A percentile compares a stretch with the other conserved stretches of the same genome.
These are phyloP conservation scores for Apiospora kogelbergensis DNA, from an alignment of 2,329 filamentous ascomycete species.

Conservation along the genomic window DNA sequence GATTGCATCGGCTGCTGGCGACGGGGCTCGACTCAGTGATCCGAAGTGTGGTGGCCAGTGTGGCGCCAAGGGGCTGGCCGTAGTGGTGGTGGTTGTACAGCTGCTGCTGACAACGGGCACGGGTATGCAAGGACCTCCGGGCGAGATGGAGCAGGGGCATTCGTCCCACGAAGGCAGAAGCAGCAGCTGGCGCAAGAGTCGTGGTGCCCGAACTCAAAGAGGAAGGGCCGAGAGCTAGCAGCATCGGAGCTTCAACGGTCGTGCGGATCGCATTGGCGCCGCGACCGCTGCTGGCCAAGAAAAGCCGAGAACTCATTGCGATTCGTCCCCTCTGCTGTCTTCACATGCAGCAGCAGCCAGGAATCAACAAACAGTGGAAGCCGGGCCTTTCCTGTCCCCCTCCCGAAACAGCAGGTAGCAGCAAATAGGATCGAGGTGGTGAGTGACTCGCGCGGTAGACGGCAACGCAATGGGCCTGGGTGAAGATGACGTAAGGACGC, in stretches of 20 bases:
- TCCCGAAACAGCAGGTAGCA: neutral
- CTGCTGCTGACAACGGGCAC: slow-evolving; percentile 1
- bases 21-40: neutral
- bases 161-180: neutral
- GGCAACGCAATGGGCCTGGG: neutral
- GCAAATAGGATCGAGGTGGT: neutral
- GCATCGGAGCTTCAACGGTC: neutral
- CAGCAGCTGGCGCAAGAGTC: neutral
- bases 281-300: slow-evolving; percentile 5
- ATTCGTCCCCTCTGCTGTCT: neutral
- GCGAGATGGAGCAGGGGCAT: neutral
- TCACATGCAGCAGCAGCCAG: neutral
- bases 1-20: neutral
- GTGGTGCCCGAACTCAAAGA: slow-evolving; percentile 8
- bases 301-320: neutral
- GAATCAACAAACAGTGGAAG: neutral
- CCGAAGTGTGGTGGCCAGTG: slow-evolving; percentile 3
- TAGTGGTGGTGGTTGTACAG: neutral
- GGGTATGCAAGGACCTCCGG: slow-evolving; percentile 9
- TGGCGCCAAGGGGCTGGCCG: neutral
- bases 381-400: neutral
- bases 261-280: slow-evolving; percentile 7
- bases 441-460: neutral
- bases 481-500: neutral
- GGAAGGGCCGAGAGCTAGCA: slow-evolving; percentile 6